These are phyloP conservation scores for Fusarium sarcochroum DNA, from an alignment of 2,329 filamentous ascomycete genomes.

Conservation along the genomic window DNA sequence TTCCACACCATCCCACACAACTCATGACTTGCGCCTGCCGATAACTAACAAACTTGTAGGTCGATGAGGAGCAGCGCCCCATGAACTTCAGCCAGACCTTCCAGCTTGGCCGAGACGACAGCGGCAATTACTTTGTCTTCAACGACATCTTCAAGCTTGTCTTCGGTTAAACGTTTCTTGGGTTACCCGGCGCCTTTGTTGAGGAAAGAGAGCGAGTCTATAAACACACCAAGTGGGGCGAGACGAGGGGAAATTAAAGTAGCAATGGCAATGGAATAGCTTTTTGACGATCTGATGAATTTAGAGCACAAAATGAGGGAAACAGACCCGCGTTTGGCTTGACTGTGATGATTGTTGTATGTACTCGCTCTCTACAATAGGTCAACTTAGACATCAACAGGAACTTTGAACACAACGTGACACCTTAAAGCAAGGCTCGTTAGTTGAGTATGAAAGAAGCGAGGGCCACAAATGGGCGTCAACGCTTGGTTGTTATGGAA, in stretches of 20 bases:
- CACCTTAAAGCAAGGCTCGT: no score
- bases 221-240: slow-evolving; percentile 33
- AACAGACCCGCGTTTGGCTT: slow-evolving; percentile 16
- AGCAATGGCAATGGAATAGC: slow-evolving; percentile 34
- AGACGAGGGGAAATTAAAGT: slow-evolving; percentile 38
- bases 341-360: slow-evolving; percentile 17
- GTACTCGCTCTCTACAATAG: background rate
- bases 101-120: slow-evolving; percentile 80
- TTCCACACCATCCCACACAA: slow-evolving; percentile 24
- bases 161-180: slow-evolving; percentile 65
- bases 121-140: slow-evolving; percentile 84
- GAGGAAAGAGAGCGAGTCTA: slow-evolving; percentile 18
- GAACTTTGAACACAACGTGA: slow-evolving; percentile 16
- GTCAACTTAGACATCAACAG: background rate
- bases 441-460: background rate
- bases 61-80: slow-evolving; percentile 86
- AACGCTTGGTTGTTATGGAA: background rate
- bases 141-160: slow-evolving; percentile 97
- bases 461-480: background rate
- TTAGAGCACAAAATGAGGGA: slow-evolving; percentile 33
- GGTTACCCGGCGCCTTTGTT: slow-evolving; percentile 7
- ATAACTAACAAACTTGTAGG: slow-evolving; percentile 63
- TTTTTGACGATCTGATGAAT: slow-evolving; percentile 45
- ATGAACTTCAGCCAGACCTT: slow-evolving; percentile 95
- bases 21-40: slow-evolving; percentile 4